A percentile compares a stretch with the other conserved stretches of the same genome.
phyloP scores from a whole-genome alignment of 768 basidiomycete species.

The Lactarius tabidus region DNA sequence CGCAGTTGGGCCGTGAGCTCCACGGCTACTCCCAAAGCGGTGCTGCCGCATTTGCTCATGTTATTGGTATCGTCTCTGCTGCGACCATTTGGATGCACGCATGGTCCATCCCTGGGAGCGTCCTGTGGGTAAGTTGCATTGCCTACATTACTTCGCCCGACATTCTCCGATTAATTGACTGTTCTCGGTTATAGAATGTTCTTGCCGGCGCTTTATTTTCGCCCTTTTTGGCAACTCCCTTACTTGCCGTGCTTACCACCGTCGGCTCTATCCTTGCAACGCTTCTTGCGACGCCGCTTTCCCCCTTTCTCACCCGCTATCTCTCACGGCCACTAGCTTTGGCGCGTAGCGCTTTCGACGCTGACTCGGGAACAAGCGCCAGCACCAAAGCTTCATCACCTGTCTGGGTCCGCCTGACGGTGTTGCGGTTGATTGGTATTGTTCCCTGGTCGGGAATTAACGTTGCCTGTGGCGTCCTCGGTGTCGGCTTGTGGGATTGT shows the following conservation, averaged over 20 bases:
- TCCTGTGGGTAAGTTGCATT: slow-evolving; percentile 66
- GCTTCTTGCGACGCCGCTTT: slow-evolving; percentile 74
- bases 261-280: slow-evolving; percentile 82
- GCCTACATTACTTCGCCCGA: slow-evolving; percentile 2
- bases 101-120: slow-evolving; percentile 94
- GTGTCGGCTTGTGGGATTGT: slow-evolving; percentile 71
- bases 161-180: neutral
- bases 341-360: slow-evolving; percentile 77
- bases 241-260: slow-evolving; percentile 82
- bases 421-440: slow-evolving; percentile 86
- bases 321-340: slow-evolving; percentile 84
- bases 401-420: slow-evolving; percentile 79
- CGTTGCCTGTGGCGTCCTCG: slow-evolving; percentile 90
- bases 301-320: slow-evolving; percentile 73
- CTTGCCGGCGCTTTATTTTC: slow-evolving; percentile 84
- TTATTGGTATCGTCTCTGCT: slow-evolving; percentile 75
- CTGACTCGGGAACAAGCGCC: slow-evolving; percentile 46
- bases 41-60: slow-evolving; percentile 60
- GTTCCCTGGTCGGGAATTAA: slow-evolving; percentile 98
- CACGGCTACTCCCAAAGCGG: slow-evolving; percentile 77
- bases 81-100: slow-evolving; percentile 95
- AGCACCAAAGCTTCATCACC: slow-evolving; percentile 37
- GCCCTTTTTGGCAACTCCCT: slow-evolving; percentile 72
- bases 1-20: slow-evolving; percentile 68
- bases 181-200: slow-evolving; percentile 59